Percentiles rank a stretch among this genome's conserved stretches.
Conservation (phyloP, 1,284 basidiomycete genomes). For the Apiotrichum brassicae region DNA sequence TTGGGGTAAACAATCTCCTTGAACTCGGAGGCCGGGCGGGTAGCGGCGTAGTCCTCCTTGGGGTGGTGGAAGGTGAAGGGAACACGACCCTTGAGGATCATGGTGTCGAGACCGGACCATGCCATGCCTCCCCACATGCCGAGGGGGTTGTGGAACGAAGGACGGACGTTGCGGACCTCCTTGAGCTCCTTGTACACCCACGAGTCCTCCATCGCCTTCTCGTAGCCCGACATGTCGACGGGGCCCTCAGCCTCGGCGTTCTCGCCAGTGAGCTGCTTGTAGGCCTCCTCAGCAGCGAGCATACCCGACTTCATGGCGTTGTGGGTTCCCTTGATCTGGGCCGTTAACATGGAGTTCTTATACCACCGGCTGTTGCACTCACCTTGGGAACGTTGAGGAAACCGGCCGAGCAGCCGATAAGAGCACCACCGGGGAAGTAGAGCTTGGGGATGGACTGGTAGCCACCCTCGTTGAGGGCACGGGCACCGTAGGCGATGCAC, state of each 20-base stretch:
- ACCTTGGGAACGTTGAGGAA: constrained; percentile 89
- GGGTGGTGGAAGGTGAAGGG: constrained; percentile 88
- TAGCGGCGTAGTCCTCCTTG: constrained; percentile 65
- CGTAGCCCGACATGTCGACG: constrained; percentile 73
- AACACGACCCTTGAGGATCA: constrained; percentile 76
- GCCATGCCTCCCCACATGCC: constrained; percentile 83
- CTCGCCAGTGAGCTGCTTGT: constrained; percentile 53
- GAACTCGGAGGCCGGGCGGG: constrained; percentile 61
- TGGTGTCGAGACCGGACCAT: constrained; percentile 84
- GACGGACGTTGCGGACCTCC: constrained; percentile 87
- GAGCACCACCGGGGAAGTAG: constrained; percentile 89
- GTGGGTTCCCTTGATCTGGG: constrained; percentile 90
- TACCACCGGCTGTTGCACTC: constrained; percentile 17
- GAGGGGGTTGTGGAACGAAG: constrained; percentile 78
- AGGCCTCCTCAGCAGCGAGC: constrained; percentile 87
- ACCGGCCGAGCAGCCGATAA: constrained; percentile 92
- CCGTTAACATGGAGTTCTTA: constrained; percentile 9
- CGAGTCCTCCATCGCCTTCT: constrained; percentile 63
- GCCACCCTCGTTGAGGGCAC: constrained; percentile 90
- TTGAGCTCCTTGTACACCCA: constrained; percentile 86
- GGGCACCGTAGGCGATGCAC: constrained; percentile 83
- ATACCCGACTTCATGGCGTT: constrained; percentile 99
- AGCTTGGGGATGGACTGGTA: constrained; percentile 87
- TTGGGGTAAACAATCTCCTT: constrained; percentile 84
- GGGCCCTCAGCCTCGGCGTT: constrained; percentile 21